These are phyloP conservation scores for Hypholoma sublateritium DNA, from an alignment of 768 basidiomycete species.

Conservation along the genomic window DNA sequence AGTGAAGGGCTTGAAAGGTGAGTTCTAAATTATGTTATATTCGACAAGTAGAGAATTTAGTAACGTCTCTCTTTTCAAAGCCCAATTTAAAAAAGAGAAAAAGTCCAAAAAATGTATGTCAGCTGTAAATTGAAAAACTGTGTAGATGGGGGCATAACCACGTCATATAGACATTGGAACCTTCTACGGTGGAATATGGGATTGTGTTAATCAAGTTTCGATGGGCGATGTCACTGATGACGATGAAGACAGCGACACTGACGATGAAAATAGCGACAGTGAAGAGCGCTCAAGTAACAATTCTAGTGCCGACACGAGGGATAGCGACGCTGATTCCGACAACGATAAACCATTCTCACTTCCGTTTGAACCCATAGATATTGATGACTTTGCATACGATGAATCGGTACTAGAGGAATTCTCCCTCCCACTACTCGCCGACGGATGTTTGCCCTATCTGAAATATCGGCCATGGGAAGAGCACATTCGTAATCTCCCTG, in stretches of 20 bases:
- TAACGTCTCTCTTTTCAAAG: neutral
- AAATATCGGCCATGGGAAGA: conserved; percentile 13
- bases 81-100: neutral
- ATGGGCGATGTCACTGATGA: too few relatives aligned
- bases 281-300: too few relatives aligned
- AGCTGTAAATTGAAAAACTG: neutral
- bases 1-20: conserved; percentile 9
- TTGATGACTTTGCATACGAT: conserved; percentile 1
- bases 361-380: conserved; percentile 4
- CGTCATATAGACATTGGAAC: neutral
- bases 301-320: too few relatives aligned
- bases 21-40: neutral
- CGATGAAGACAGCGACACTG: too few relatives aligned
- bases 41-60: neutral
- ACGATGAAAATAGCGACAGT: too few relatives aligned
- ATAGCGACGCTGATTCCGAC: neutral
- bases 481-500: neutral
- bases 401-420: conserved; percentile 3
- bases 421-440: neutral
- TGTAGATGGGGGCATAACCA: neutral
- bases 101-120: neutral
- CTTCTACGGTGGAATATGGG: conserved; percentile 13
- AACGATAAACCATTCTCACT: neutral
- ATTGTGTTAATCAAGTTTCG: neutral
- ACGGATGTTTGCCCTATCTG: neutral